These are phyloP conservation scores for Peterozyma toletana DNA, from an alignment of 805 yeast genomes.

Conservation along the genomic window DNA sequence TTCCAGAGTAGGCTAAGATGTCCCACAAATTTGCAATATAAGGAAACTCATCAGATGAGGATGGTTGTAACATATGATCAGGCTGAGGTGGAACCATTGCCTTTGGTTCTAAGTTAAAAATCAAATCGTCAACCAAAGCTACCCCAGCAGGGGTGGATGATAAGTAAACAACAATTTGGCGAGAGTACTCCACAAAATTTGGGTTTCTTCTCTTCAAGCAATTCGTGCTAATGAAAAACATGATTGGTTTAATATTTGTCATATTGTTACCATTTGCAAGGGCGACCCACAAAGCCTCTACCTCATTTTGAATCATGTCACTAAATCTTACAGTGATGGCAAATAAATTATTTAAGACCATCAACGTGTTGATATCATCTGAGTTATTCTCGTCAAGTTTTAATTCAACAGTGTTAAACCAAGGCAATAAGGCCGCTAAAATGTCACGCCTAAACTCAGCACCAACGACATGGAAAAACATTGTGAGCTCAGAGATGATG, in stretches of 20 bases:
- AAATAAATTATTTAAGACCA: slow-evolving; percentile 76
- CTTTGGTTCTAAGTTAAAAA: slow-evolving; percentile 72
- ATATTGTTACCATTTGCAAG: slow-evolving; percentile 69
- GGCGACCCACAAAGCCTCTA: slow-evolving; percentile 94
- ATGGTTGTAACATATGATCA: slow-evolving; percentile 21
- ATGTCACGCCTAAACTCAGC: slow-evolving; percentile 67
- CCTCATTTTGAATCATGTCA: slow-evolving; percentile 71
- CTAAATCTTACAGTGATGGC: slow-evolving; percentile 80
- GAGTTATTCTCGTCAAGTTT: slow-evolving; percentile 23
- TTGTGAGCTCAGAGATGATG: slow-evolving; percentile 66
- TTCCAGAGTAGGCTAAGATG: slow-evolving; percentile 43
- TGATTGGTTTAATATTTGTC: slow-evolving; percentile 62
- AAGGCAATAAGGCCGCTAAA: slow-evolving; percentile 75
- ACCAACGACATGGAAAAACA: slow-evolving; percentile 55
- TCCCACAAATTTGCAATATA: slow-evolving; percentile 69
- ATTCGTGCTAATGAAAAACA: slow-evolving; percentile 61
- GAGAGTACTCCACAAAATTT: slow-evolving; percentile 65
- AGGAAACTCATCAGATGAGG: slow-evolving; percentile 41
- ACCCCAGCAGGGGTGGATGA: slow-evolving; percentile 45
- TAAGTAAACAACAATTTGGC: slow-evolving; percentile 76
- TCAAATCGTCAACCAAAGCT: slow-evolving; percentile 54
- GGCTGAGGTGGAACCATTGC: slow-evolving; percentile 76
- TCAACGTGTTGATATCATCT: slow-evolving; percentile 36
- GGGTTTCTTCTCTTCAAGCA: slow-evolving; percentile 68
- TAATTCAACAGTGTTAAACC: slow-evolving; percentile 83